Evolutionary conservation across 345 rosid species (phyloP), one percentile per base, ranked within the genome.

Genomic region (Cardiospermum halicacabum): DNA sequence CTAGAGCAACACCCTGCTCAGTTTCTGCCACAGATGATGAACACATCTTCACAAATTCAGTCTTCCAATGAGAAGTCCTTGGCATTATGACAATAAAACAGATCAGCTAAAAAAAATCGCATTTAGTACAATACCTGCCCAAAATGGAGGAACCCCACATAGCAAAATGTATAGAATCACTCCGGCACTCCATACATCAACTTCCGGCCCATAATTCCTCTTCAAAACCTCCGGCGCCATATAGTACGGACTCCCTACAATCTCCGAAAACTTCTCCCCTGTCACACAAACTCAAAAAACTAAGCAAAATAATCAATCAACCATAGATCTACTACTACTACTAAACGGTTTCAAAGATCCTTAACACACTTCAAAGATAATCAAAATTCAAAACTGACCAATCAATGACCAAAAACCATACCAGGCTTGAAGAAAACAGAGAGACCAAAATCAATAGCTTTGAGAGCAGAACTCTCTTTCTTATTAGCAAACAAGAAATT

Each of bases 1-100:
- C 94, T 58, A 90, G 86, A 72, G 98, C 98, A 67, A 93, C 98
- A 64, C 96, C 97, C 82, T 93, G 97, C 69, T 93, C 98, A 57
- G 89, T 83, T 78, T 93, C 97, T 93, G 82, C 72, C 75, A 62
- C 24, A 60, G 55, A 36, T 26, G 70, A 70, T 30, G 36, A 13
- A 32, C 2, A 28, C 39, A 67, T 13, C 51, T 64, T 42, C 28
- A 27, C n/a, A 18, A n/a, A 10, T 32, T 22, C 7, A 27, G 36
- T 66, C n/a, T n/a, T n/a, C 69, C 42, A 40, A 27, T 28, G 49
- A 34, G 11, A 53, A 43, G 28, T 7, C 1, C 58, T 66, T 37
- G 39, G 11, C 28, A 31, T 56, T 47, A 64, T 45, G 18, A 34
- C 53, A n/a, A 9, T 37, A 49, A 63, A 24, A n/a, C n/a, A n/a